Evolutionary conservation across 202 grass and related monocot genomes (phyloP).

Genomic region (Zoysia matrella): DNA sequence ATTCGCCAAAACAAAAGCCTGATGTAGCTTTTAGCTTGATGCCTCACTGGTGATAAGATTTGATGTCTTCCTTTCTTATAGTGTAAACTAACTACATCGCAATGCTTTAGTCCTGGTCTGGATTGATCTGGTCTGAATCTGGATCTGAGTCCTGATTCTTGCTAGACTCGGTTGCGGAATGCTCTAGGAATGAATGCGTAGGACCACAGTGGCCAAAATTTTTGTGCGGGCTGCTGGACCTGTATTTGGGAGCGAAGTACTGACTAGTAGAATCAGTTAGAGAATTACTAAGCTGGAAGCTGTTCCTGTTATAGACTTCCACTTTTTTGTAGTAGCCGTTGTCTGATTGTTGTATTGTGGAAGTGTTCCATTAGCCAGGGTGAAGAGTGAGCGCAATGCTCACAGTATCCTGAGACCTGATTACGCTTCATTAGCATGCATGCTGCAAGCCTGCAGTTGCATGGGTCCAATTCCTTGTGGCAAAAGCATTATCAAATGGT

Average conservation of each 20-base stretch:
- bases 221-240: background rate
- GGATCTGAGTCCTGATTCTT: conserved; percentile 52
- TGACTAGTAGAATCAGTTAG: background rate
- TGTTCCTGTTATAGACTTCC: background rate
- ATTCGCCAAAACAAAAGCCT: background rate
- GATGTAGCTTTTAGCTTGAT: conserved; percentile 15
- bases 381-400: background rate
- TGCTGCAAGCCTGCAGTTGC: background rate
- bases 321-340: background rate
- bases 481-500: background rate
- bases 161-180: conserved; percentile 32
- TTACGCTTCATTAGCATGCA: background rate
- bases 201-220: conserved; percentile 29
- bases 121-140: conserved; percentile 43
- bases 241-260: background rate
- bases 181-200: conserved; percentile 23
- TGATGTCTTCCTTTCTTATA: conserved; percentile 25
- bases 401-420: background rate
- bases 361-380: background rate
- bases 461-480: conserved; percentile 8
- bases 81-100: background rate
- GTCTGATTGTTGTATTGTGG: background rate
- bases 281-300: background rate
- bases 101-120: background rate
- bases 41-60: conserved; percentile 28